A percentile compares a stretch with the other conserved stretches of the same genome.
Evolutionary conservation across 176 grass and related monocot genomes (phyloP).

Genomic region (Cymbopogon citratus): DNA sequence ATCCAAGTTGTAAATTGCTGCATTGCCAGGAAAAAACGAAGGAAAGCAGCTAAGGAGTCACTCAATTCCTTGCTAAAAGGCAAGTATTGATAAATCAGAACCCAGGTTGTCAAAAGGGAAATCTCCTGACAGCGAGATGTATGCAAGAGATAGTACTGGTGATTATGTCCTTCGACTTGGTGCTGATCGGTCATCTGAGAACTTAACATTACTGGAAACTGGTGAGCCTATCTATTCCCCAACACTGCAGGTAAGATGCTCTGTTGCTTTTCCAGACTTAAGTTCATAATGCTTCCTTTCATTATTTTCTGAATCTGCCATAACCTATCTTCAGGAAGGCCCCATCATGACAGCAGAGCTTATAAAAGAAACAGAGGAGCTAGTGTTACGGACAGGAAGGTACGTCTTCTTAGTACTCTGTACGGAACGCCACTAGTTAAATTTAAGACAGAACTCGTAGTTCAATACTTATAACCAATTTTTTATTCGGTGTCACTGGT

Average conservation of each 20-base stretch:
- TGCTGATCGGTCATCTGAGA: conserved; percentile 45
- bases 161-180: conserved; percentile 80
- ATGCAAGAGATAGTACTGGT: conserved; percentile 56
- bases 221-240: conserved; percentile 82
- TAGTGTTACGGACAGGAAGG: conserved; percentile 94
- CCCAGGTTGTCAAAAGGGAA: conserved; percentile 15
- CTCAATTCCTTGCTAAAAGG: conserved; percentile 56
- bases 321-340: conserved; percentile 64
- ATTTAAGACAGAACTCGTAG: not conserved
- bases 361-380: conserved; percentile 98
- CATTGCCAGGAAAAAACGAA: conserved; percentile 81
- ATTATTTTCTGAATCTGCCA: conserved; percentile 22
- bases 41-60: conserved; percentile 56
- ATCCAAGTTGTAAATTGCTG: conserved; percentile 99
- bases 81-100: conserved; percentile 28
- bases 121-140: conserved; percentile 37
- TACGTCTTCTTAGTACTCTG: conserved; percentile 18
- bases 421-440: not conserved
- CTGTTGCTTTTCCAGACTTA: not conserved
- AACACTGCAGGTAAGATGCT: conserved; percentile 61
- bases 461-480: not conserved
- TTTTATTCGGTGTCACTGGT: not conserved
- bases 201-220: conserved; percentile 86
- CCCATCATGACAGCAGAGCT: conserved; percentile 95
- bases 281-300: not conserved